A percentile compares a stretch with the other conserved stretches of the same genome.
Evolutionary conservation across 2,329 filamentous ascomycete genomes (phyloP).

Genomic region (Diaporthe nobilis): DNA sequence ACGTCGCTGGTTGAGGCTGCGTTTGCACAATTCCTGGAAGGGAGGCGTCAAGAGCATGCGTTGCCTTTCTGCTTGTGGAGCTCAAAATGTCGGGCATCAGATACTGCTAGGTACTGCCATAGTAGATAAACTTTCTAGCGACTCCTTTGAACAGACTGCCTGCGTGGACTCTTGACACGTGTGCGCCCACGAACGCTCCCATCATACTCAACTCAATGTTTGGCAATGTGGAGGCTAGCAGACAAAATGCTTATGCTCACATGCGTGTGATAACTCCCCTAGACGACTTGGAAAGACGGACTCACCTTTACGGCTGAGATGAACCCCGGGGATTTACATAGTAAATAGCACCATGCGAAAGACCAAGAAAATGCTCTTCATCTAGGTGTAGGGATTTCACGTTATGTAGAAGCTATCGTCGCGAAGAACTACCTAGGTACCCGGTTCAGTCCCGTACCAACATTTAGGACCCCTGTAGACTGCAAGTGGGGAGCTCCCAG

Average conservation of each 20-base stretch:
- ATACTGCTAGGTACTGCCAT: neutral
- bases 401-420: neutral
- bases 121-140: neutral
- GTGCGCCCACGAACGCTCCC: neutral
- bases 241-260: neutral
- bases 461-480: neutral
- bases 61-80: neutral
- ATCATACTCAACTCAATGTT: neutral
- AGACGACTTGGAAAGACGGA: too few relatives aligned
- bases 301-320: too few relatives aligned
- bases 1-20: neutral
- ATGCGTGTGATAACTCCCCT: neutral
- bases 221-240: neutral
- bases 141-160: neutral
- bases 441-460: neutral
- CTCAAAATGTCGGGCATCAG: neutral
- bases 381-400: too few relatives aligned
- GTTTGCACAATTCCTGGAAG: neutral
- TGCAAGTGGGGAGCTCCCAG: neutral
- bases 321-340: neutral
- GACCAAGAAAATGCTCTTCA: too few relatives aligned
- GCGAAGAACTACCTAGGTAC: neutral
- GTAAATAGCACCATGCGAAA: too few relatives aligned
- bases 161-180: too few relatives aligned
- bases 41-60: neutral